Evolutionary conservation across 805 yeast species (phyloP).

Genomic region (Kluyveromyces dobzhanskii): DNA sequence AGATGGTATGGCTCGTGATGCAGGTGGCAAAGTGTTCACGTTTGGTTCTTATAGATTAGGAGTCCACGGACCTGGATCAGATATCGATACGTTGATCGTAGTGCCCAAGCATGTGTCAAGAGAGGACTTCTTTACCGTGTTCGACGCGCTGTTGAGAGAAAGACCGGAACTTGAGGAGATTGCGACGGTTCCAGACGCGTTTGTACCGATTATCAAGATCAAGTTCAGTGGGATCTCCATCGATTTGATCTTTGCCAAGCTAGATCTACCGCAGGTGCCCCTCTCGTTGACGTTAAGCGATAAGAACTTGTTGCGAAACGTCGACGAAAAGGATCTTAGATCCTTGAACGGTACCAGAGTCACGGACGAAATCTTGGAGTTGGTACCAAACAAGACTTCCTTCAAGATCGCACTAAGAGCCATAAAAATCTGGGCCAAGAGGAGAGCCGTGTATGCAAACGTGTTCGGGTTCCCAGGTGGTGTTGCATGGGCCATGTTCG

Average conservation of each 20-base stretch:
- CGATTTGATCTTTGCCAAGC: slow-evolving; percentile 77
- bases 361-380: slow-evolving; percentile 81
- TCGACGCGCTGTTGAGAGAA: slow-evolving; percentile 57
- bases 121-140: slow-evolving; percentile 81
- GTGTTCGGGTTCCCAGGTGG: slow-evolving; percentile 98
- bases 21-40: slow-evolving; percentile 96
- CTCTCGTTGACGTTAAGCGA: slow-evolving; percentile 65
- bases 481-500: slow-evolving; percentile 99
- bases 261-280: slow-evolving; percentile 82
- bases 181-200: slow-evolving; percentile 92
- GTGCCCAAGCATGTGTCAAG: slow-evolving; percentile 93
- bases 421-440: slow-evolving; percentile 93
- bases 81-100: slow-evolving; percentile 93
- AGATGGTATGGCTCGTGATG: slow-evolving; percentile 95
- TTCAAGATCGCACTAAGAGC: slow-evolving; percentile 90
- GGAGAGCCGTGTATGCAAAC: slow-evolving; percentile 89
- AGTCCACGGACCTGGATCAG: slow-evolving; percentile 96
- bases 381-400: slow-evolving; percentile 89
- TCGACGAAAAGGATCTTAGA: slow-evolving; percentile 86
- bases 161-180: slow-evolving; percentile 85
- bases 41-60: slow-evolving; percentile 93
- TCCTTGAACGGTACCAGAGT: slow-evolving; percentile 94
- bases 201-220: slow-evolving; percentile 91
- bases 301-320: slow-evolving; percentile 73
- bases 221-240: slow-evolving; percentile 88